These are phyloP conservation scores for Diplotaxis tenuifolia DNA, from an alignment of 345 rosid genomes.

Conservation along the genomic window DNA sequence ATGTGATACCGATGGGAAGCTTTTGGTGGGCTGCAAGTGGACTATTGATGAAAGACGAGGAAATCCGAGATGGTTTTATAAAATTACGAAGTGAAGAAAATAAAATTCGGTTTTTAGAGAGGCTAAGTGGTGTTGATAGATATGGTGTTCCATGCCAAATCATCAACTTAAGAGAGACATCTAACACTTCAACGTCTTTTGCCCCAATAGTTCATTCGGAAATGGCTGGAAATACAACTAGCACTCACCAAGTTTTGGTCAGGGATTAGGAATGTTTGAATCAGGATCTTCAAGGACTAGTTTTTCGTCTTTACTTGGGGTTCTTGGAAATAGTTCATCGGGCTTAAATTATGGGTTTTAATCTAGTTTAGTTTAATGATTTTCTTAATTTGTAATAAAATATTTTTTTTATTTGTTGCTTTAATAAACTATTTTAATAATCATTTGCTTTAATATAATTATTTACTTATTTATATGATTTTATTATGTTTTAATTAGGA, in stretches of 20 bases:
- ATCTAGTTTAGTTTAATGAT: too few species aligned
- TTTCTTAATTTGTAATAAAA: too few species aligned
- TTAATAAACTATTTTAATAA: too few species aligned
- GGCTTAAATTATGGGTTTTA: too few species aligned
- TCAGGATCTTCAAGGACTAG: background rate
- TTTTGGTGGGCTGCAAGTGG: background rate
- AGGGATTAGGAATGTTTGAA: background rate
- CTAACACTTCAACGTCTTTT: background rate
- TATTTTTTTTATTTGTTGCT: too few species aligned
- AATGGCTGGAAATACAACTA: background rate
- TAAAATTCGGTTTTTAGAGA: too few species aligned
- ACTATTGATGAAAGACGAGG: background rate
- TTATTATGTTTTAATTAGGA: too few species aligned
- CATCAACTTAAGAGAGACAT: background rate
- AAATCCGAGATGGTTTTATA: background rate
- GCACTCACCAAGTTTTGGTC: background rate
- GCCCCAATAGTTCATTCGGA: background rate
- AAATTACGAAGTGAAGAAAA: too few species aligned
- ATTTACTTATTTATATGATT: too few species aligned
- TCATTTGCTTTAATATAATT: too few species aligned
- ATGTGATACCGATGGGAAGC: background rate
- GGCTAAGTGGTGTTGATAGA: too few species aligned
- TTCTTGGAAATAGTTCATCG: too few species aligned
- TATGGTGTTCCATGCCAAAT: background rate
- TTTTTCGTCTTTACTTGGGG: background rate